Evolutionary conservation across 192 early-diverging fungal genomes (phyloP), one percentile per base, ranked within the genome.

Genomic region (Umbelopsis sp.): DNA sequence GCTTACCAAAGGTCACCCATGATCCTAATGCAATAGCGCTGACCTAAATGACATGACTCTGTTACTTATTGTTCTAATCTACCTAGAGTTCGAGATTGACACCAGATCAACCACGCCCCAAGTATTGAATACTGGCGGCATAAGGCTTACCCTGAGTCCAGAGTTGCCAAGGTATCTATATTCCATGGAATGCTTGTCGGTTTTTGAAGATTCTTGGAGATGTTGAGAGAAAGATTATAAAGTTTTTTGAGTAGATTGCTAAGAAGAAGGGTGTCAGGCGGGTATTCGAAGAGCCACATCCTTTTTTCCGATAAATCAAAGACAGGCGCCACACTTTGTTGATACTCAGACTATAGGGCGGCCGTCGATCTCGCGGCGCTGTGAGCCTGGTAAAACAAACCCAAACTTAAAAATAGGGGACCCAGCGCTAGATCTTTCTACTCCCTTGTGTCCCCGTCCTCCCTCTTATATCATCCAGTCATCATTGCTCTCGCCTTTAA

Each of bases 91-190:
- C 37, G 37, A 41, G 37, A 41, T 41, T 41, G 37, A 41, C 37
- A 41, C 37, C 37, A 41, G 37, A 41, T 41, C 37, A 41, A 41
- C 7, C 37, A 6, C 7, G 37, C 37, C 10, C 6, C 7, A 10
- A 41, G 25, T 15, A 27, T 15, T 15, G 55, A 35, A 22, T 3
- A 51, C 20, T 51, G 20, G 50, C 5, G 89, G 88, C 4, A 93
- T 68, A 48, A 80, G 81, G 15, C 87, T 91, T 22, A 95, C 90
- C 75, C 90, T 91, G 37, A 95, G 86, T 2, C 93, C 93, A 64
- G 87, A 88, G 27, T 81, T 74, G 66, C 93, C 93, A 46, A 95
- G 82, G 71, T 84, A 90, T 37, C 92, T 86, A 80, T 92, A 95
- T 72, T 95, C 86, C 93, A 94, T 95, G 27, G n/a, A 61, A 61